Evolutionary conservation across 768 basidiomycete genomes (phyloP).

Genomic region (Boletus reticuloceps): DNA sequence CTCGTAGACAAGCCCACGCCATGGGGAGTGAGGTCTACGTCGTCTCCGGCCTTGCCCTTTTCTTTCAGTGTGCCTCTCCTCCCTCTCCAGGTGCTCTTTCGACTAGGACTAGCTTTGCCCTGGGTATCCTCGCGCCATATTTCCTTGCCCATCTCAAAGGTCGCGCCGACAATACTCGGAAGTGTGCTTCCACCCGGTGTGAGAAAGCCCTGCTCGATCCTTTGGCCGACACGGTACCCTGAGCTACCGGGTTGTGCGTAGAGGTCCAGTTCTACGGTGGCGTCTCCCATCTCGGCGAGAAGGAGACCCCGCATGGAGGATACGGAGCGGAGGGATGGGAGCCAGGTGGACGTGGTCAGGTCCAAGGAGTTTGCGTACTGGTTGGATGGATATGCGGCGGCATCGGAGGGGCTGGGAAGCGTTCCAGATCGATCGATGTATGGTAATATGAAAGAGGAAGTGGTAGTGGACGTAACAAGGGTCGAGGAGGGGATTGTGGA

Average conservation of each 20-base stretch:
- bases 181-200: slow-evolving; percentile 30
- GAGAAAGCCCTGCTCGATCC: slow-evolving; percentile 33
- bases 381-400: slow-evolving; percentile 10
- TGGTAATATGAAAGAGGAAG: slow-evolving; percentile 24
- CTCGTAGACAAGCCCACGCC: slow-evolving; percentile 38
- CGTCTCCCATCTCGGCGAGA: slow-evolving; percentile 46
- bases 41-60: slow-evolving; percentile 6
- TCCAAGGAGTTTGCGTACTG: slow-evolving; percentile 7
- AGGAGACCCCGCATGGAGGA: slow-evolving; percentile 47
- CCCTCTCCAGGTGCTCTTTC: slow-evolving; percentile 17
- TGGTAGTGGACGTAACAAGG: slow-evolving; percentile 21
- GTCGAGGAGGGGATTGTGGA: slow-evolving; percentile 29
- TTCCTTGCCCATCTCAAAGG: slow-evolving; percentile 20
- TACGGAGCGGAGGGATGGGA: slow-evolving; percentile 33
- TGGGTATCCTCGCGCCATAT: slow-evolving; percentile 19
- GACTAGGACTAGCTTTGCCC: neutral
- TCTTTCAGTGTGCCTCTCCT: slow-evolving; percentile 7
- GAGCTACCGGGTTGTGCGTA: slow-evolving; percentile 33
- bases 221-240: slow-evolving; percentile 40
- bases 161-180: slow-evolving; percentile 4
- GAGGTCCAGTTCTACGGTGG: slow-evolving; percentile 44
- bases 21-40: slow-evolving; percentile 1
- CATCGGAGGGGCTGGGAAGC: slow-evolving; percentile 17
- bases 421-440: slow-evolving; percentile 14
- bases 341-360: slow-evolving; percentile 6